Conservation (phyloP, 164 flowering plant species). For the Nymphaea colorata region DNA sequence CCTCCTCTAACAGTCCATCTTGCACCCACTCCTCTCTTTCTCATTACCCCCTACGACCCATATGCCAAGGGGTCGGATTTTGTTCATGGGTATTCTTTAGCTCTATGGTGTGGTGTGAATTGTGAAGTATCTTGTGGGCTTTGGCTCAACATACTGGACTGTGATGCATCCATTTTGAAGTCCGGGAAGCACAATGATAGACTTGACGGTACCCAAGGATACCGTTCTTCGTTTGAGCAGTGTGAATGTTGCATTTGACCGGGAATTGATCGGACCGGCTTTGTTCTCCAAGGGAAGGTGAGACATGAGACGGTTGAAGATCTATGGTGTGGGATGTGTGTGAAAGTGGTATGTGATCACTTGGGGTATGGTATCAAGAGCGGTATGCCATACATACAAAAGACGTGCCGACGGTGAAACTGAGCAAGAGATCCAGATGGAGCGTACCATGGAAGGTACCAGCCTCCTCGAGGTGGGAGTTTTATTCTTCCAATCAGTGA, state of each 20-base stretch:
- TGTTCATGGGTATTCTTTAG: constrained; percentile 94
- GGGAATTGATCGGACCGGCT: constrained; percentile 67
- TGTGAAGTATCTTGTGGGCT: constrained; percentile 61
- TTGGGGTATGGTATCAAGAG: constrained; percentile 69
- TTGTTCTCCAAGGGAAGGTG: constrained; percentile 67
- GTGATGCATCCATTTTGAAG: constrained; percentile 61
- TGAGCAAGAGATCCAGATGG: constrained; percentile 83
- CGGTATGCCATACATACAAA: constrained; percentile 50
- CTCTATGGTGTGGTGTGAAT: constrained; percentile 78
- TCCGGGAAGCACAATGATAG: constrained; percentile 43
- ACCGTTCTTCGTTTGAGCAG: constrained; percentile 78
- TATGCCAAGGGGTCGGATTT: constrained; percentile 71
- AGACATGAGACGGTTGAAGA: constrained; percentile 88
- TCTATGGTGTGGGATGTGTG: constrained; percentile 84
- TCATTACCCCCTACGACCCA: constrained; percentile 80
- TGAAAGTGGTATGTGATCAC: constrained; percentile 77
- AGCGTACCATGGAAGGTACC: constrained; percentile 26
- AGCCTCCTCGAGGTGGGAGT: constrained; percentile 61
- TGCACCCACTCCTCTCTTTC: no score
- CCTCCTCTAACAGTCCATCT: no score
- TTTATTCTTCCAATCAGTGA: constrained; percentile 69
- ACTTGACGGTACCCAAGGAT: constrained; percentile 59
- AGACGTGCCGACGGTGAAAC: constrained; percentile 41
- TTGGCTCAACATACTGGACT: constrained; percentile 85
- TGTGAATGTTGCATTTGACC: constrained; percentile 68